phyloP scores from a whole-genome alignment of 2,329 filamentous ascomycete genomes.

The Byssothecium circinans region DNA sequence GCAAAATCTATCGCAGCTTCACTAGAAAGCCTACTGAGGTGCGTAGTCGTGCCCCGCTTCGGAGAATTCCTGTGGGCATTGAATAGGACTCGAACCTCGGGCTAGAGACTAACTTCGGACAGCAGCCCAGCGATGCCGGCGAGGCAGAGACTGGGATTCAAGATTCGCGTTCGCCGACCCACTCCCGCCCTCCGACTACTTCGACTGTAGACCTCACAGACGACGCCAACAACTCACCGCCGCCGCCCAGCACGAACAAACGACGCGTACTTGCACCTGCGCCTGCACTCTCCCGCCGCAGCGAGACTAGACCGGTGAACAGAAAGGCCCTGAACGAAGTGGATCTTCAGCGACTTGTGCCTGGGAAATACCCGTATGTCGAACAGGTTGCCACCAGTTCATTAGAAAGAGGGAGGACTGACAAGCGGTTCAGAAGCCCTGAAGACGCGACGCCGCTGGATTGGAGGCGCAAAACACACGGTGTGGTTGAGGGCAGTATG shows the following conservation, averaged over 20 bases:
- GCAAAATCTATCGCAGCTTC: too few species aligned
- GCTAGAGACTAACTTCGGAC: too few species aligned
- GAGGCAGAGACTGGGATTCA: not conserved
- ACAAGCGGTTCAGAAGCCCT: constrained; percentile 15
- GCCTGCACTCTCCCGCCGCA: not conserved
- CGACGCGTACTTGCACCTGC: not conserved
- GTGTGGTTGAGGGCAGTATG: constrained; percentile 12
- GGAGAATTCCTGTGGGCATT: too few species aligned
- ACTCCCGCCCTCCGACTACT: not conserved
- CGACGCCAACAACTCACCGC: not conserved
- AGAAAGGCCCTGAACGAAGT: not conserved
- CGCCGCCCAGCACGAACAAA: not conserved
- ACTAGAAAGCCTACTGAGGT: too few species aligned
- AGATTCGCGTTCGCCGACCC: not conserved
- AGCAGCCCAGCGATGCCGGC: too few species aligned
- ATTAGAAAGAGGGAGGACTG: constrained; percentile 5
- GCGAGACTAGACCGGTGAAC: not conserved
- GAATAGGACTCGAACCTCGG: too few species aligned
- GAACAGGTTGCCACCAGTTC: not conserved
- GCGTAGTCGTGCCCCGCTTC: too few species aligned
- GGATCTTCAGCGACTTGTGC: constrained; percentile 5
- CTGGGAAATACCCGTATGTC: constrained; percentile 20
- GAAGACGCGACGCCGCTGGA: constrained; percentile 18
- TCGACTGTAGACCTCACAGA: constrained; percentile 3
- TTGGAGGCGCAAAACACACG: constrained; percentile 6